These are phyloP conservation scores for Hypoxylon intermedium DNA, from an alignment of 495 filamentous ascomycete species.

Conservation along the genomic window DNA sequence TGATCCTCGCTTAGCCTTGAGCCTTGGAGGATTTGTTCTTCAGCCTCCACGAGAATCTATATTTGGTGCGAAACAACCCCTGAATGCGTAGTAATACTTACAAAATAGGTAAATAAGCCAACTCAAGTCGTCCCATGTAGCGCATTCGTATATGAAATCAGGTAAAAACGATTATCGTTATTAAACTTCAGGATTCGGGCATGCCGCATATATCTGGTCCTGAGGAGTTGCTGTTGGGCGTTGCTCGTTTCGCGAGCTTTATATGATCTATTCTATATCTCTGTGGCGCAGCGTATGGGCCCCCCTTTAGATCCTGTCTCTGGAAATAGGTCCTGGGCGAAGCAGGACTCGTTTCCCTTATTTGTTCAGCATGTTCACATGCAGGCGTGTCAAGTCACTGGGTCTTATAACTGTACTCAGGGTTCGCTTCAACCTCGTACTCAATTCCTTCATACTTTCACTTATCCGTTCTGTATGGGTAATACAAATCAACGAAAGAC, in stretches of 20 bases:
- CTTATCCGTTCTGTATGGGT: too few relatives aligned
- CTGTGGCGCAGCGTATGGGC: slow-evolving; percentile 13
- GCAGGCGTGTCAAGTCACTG: too few relatives aligned
- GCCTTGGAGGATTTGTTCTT: slow-evolving; percentile 17
- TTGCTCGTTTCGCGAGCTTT: slow-evolving; percentile 2
- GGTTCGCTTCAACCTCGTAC: too few relatives aligned
- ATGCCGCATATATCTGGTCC: too few relatives aligned
- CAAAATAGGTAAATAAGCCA: not conserved
- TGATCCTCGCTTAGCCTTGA: slow-evolving; percentile 1
- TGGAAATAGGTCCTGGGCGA: too few relatives aligned
- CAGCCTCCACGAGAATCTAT: slow-evolving; percentile 11
- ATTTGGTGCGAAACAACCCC: slow-evolving; percentile 18
- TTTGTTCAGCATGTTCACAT: too few relatives aligned
- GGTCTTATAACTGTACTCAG: too few relatives aligned
- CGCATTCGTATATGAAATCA: slow-evolving; percentile 1
- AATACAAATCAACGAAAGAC: too few relatives aligned
- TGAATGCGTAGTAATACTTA: slow-evolving; percentile 18
- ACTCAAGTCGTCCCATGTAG: slow-evolving; percentile 6
- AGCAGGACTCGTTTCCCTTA: too few relatives aligned
- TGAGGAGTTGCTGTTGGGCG: not conserved
- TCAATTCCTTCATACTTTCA: too few relatives aligned
- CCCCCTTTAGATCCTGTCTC: too few relatives aligned
- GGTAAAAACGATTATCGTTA: slow-evolving; percentile 5
- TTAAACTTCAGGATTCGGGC: too few relatives aligned
- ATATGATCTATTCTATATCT: not conserved